These are phyloP conservation scores for Pythium dissimile DNA, from an alignment of 352 stramenopile species.

Conservation along the genomic window DNA sequence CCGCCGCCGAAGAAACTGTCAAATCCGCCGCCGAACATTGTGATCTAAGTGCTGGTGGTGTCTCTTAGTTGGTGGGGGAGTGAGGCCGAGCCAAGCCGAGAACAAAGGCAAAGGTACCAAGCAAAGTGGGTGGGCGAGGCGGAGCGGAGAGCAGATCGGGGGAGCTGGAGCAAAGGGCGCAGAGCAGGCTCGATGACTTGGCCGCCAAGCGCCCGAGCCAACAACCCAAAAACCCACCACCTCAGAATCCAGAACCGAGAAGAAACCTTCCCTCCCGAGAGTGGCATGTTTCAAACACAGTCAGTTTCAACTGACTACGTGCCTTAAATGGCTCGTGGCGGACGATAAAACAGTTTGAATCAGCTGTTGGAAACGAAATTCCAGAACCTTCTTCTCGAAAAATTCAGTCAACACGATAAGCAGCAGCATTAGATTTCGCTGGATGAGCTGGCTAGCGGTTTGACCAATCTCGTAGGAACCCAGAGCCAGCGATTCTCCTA, in stretches of 20 bases:
- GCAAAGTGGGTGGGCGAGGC: conserved; percentile 18
- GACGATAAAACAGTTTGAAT: not conserved
- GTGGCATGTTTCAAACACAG: conserved; percentile 15
- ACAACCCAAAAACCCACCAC: conserved; percentile 19
- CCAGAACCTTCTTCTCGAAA: conserved; percentile 19
- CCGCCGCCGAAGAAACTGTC: conserved; percentile 85
- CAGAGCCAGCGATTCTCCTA: too few relatives aligned
- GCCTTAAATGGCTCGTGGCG: not conserved
- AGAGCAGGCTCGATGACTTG: not conserved
- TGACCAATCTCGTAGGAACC: too few relatives aligned
- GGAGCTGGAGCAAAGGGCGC: not conserved
- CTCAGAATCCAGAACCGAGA: conserved; percentile 14
- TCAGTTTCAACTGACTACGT: not conserved
- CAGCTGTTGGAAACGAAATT: conserved; percentile 17
- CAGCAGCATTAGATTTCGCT: too few relatives aligned
- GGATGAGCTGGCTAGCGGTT: too few relatives aligned
- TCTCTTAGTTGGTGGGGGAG: conserved; percentile 13
- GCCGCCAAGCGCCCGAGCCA: not conserved
- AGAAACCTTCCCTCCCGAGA: conserved; percentile 1
- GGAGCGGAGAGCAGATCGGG: conserved; percentile 11
- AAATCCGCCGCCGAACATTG: conserved; percentile 83
- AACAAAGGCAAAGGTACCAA: conserved; percentile 15
- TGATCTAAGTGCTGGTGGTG: conserved; percentile 4
- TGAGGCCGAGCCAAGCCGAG: conserved; percentile 11
- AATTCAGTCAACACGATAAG: conserved; percentile 2